Base-by-base conservation (phyloP, 108 stramenopile species). In the Cyclotella kingstonii region DNA sequence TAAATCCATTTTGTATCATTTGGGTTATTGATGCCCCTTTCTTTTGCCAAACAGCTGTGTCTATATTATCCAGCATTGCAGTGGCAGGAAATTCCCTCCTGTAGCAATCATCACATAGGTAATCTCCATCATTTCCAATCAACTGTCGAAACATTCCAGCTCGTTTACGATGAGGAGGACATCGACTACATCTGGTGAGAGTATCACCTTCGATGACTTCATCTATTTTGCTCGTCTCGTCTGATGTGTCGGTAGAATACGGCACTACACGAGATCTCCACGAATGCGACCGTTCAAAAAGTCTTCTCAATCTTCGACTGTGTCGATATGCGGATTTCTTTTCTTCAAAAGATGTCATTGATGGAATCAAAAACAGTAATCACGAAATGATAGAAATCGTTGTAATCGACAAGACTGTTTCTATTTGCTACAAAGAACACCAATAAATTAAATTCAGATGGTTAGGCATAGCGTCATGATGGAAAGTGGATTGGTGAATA, bases 41-140 rank as follows among this genome's bases (percentile, higher is more conserved):
- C 8, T 39, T 43, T 23, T 58, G 36, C 23, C 29, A 64, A 15
- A 23, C 49, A n/a, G 56, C 14, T 43, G 40, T 59, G 38, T 63
- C 47, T 2, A 23, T 36, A 25, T 63, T 63, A 28, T 75, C 73
- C 33, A 75, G 21, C 65, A 75, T 66, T 5, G 73, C 66, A 14
- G 73, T 75, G 38, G 60, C 58, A 3, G 73, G 73, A 39, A 61
- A 75, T 23, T 68, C 60, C 0, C 14, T 10, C 11, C 9, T 38
- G 45, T 75, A 75, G 52, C 73, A 75, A 1, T 31, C 17, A 14
- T 68, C 73, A 19, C 73, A 75, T 5, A 75, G 31, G 30, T 43
- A 68, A 25, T 61, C 66, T 0, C 67, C 66, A 43, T 60, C 51
- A 36, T 52, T 64, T 1, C 53, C 65, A 31, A 75, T 68, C 15